Base-by-base conservation (phyloP, 2,329 filamentous ascomycete species). In the Aspergillus novoparasiticus region DNA sequence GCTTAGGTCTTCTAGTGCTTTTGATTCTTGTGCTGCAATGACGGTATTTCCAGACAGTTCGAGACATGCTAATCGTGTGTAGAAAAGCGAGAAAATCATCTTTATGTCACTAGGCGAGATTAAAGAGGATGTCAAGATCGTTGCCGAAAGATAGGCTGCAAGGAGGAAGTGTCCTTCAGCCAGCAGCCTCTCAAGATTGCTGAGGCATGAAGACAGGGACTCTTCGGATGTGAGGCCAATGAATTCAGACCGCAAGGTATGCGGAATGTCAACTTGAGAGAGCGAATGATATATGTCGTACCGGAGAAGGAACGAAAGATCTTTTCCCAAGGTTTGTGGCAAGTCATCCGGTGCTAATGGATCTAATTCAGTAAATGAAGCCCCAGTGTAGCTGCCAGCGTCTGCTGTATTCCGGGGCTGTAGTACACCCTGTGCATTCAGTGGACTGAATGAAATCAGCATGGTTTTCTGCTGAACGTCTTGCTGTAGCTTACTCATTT, bases 281-380 rank as follows among this genome's bases (percentile, higher is more conserved):
- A 97, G 83, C 1, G 90, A 88, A 74, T 97, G 94, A 81, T 94
- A 97, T 61, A 94, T 90, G 67, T 92, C 87, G 3, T 92, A 89
- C 23, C 89, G 87, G 12, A 95, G 86, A 53, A 97, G 87, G 75
- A 90, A 94, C 21, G 89, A 87, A 69, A 97, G 91, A 80, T 96
- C 90, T 71, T 91, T 90, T 41, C 81, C 77, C n/a, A 82, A 75
- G 12, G 78, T 71, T 61, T 80, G 75, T 51, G 75, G 64, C 57
- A 78, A 66, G 21, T 76, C 70, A 60, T 72, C 69, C 69, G 74
- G 65, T 61, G 71, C 69, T 32, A 78, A 65, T 28, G 75, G 73
- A 58, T 81, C 75, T 61, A 80, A 72, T 62, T 72, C 72, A 43
- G 67, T 72, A 53, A 75, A 75, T 28, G 74, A 73, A 64, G 69